Evolutionary conservation across 345 rosid genomes (phyloP).

Genomic region (Acer negundo): DNA sequence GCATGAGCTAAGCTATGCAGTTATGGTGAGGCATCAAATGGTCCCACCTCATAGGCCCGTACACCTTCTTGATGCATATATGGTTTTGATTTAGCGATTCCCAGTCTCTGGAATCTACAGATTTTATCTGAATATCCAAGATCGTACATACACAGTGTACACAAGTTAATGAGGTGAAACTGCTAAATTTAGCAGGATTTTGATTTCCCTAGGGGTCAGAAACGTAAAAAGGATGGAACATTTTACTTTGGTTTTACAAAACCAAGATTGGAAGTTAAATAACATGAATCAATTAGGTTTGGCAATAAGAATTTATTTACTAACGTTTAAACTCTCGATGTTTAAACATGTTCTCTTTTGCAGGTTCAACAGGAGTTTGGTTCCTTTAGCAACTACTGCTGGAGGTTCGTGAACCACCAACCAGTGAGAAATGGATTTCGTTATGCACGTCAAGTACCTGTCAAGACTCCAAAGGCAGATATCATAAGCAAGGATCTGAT

Average conservation of each 20-base stretch:
- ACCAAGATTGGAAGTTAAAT: neutral
- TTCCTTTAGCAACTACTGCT: constrained; percentile 75
- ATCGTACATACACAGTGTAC: neutral
- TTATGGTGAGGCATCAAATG: neutral
- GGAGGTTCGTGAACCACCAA: constrained; percentile 73
- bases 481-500: constrained; percentile 84
- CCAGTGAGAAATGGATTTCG: constrained; percentile 70
- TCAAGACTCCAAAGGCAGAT: constrained; percentile 88
- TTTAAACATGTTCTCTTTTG: constrained; percentile 15
- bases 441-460: constrained; percentile 78
- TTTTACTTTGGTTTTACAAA: neutral
- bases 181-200: neutral
- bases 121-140: neutral
- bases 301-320: neutral
- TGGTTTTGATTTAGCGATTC: neutral
- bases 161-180: neutral
- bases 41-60: neutral
- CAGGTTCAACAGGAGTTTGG: constrained; percentile 87
- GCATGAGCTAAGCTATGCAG: neutral
- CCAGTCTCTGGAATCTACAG: neutral
- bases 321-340: neutral
- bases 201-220: neutral
- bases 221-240: neutral
- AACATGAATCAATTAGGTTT: neutral
- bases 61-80: neutral